These are phyloP conservation scores for Didymella exigua DNA, from an alignment of 2,329 filamentous ascomycete species.

Conservation along the genomic window DNA sequence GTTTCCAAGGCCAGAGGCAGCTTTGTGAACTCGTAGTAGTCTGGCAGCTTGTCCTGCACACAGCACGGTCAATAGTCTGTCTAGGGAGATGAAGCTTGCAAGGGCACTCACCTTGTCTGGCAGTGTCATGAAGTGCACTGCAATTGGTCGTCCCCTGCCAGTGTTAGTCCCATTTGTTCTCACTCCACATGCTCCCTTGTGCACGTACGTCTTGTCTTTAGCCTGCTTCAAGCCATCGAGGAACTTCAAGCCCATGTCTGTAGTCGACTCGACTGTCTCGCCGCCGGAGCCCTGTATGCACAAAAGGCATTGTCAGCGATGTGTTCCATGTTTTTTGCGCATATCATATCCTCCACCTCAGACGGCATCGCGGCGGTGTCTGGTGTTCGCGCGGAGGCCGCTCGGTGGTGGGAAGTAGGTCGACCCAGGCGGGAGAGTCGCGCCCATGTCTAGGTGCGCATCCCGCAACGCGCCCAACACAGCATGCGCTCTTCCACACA, in stretches of 20 bases:
- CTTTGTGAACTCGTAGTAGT: conserved; percentile 78
- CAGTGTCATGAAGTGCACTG: conserved; percentile 75
- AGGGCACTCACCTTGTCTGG: conserved; percentile 58
- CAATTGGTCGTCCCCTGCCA: conserved; percentile 69
- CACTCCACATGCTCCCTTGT: conserved; percentile 3
- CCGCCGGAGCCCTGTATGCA: conserved; percentile 34
- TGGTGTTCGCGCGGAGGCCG: conserved; percentile 21
- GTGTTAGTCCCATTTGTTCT: conserved; percentile 27
- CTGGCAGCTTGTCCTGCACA: conserved; percentile 63
- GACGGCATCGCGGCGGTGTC: conserved; percentile 23
- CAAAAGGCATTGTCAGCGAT: conserved; percentile 36
- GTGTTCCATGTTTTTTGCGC: conserved; percentile 1
- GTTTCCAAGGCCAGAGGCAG: conserved; percentile 79
- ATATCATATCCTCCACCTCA: background rate
- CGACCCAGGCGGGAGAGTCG: conserved; percentile 39
- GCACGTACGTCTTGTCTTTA: conserved; percentile 77
- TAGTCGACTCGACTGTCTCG: conserved; percentile 72
- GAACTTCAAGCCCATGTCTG: conserved; percentile 73
- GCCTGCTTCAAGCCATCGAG: conserved; percentile 76
- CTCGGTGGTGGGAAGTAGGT: conserved; percentile 33
- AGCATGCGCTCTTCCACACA: conserved; percentile 5
- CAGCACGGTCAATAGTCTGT: conserved; percentile 23
- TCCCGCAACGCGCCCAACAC: conserved; percentile 32
- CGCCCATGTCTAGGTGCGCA: conserved; percentile 37
- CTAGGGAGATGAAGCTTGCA: conserved; percentile 6